Evolutionary conservation across 2,329 filamentous ascomycete genomes (phyloP).

Genomic region (Fusarium dlaminii): DNA sequence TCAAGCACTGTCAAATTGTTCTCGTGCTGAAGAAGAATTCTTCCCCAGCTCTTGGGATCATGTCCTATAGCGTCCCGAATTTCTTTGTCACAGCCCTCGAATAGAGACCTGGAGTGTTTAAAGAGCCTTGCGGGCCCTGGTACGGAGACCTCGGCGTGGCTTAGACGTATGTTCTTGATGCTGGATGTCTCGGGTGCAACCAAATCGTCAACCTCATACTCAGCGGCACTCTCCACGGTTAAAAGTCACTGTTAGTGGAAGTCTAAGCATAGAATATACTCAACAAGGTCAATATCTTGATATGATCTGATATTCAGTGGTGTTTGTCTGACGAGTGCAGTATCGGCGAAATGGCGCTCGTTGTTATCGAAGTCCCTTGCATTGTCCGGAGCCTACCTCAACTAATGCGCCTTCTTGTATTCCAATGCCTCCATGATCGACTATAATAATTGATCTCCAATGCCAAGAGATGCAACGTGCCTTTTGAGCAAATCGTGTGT

Average conservation of each 20-base stretch:
- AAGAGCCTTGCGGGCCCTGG: neutral
- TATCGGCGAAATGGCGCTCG: neutral
- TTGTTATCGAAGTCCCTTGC: neutral
- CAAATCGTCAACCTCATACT: neutral
- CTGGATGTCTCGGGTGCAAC: neutral
- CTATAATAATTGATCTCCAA: neutral
- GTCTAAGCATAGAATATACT: neutral
- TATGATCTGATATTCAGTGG: neutral
- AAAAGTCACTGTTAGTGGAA: neutral
- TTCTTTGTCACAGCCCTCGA: neutral
- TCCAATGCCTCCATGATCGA: neutral
- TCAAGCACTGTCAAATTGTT: neutral
- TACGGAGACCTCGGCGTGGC: neutral
- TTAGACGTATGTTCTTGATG: neutral
- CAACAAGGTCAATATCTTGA: neutral
- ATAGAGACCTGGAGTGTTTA: neutral
- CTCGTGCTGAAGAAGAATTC: neutral
- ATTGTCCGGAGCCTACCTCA: neutral
- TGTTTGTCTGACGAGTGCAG: neutral
- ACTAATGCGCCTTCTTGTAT: neutral
- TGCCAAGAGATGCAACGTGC: conserved; percentile 1
- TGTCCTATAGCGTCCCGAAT: neutral
- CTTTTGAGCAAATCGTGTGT: neutral
- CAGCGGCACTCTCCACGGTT: neutral
- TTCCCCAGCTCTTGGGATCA: neutral